These are phyloP conservation scores for Ceratocystis colombiana DNA, from an alignment of 2,329 filamentous ascomycete species.

Conservation along the genomic window DNA sequence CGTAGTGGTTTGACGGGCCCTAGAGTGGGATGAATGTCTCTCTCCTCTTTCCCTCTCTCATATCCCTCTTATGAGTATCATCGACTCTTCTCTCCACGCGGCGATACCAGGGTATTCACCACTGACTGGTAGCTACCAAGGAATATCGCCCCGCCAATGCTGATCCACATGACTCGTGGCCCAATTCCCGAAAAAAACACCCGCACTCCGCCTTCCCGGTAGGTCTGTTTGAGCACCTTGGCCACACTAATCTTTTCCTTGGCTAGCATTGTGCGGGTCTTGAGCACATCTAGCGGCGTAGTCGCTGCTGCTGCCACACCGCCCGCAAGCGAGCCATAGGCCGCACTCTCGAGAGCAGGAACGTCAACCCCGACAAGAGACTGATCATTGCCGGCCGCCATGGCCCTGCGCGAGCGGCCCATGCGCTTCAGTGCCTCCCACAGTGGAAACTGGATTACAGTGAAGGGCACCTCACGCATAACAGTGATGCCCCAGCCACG, in stretches of 20 bases:
- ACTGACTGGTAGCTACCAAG: conserved; percentile 87
- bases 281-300: conserved; percentile 89
- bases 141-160: conserved; percentile 87
- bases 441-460: conserved; percentile 90
- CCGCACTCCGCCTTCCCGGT: conserved; percentile 51
- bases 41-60: neutral
- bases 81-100: neutral
- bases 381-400: neutral
- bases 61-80: neutral
- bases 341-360: conserved; percentile 64
- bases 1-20: neutral
- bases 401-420: conserved; percentile 40
- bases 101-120: conserved; percentile 45
- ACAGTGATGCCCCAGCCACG: conserved; percentile 87
- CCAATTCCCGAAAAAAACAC: conserved; percentile 69
- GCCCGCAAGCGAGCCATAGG: conserved; percentile 76
- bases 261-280: conserved; percentile 91
- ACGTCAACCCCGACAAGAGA: conserved; percentile 37
- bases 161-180: conserved; percentile 88
- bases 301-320: conserved; percentile 79
- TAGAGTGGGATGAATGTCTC: neutral
- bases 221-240: conserved; percentile 53
- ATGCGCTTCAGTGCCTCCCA: conserved; percentile 87
- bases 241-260: conserved; percentile 52
- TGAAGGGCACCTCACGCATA: conserved; percentile 93